Conservation (phyloP, 257 asterid species). For the Salvia splendens region DNA sequence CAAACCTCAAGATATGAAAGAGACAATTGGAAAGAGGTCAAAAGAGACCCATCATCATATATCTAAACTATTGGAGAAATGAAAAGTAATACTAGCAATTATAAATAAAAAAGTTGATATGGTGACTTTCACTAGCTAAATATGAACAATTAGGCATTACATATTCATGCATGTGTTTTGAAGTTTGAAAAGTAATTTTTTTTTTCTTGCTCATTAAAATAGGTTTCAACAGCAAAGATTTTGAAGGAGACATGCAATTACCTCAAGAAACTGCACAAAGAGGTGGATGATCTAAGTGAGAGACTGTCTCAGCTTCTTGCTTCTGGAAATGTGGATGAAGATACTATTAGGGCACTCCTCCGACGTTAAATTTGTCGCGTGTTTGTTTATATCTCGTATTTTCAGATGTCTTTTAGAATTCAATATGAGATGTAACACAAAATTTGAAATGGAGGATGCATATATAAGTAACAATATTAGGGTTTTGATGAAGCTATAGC, state of each 20-base stretch:
- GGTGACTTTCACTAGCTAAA: constrained; percentile 19
- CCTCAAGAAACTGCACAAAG: constrained; percentile 62
- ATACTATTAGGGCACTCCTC: constrained; percentile 46
- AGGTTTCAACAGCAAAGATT: constrained; percentile 53
- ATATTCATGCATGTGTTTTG: constrained; percentile 31
- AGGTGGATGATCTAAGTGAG: constrained; percentile 65
- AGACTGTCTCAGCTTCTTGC: constrained; percentile 54
- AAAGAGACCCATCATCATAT: background rate
- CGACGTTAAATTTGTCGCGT: constrained; percentile 19
- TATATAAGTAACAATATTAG: too few species aligned
- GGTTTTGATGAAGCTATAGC: too few species aligned
- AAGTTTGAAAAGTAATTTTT: background rate
- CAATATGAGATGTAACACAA: too few species aligned
- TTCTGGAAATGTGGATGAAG: constrained; percentile 44
- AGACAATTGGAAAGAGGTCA: constrained; percentile 10
- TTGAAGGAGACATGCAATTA: constrained; percentile 61
- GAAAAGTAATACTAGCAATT: background rate
- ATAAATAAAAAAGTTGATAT: constrained; percentile 19
- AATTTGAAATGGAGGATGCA: too few species aligned
- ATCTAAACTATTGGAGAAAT: background rate
- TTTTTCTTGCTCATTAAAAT: background rate
- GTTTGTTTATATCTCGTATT: too few species aligned
- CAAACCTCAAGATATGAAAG: constrained; percentile 2
- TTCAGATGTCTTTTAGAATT: too few species aligned
- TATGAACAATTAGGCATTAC: background rate